Evolutionary conservation across 129 eudicot genomes (phyloP), one percentile per base, ranked within the genome.

Genomic region (Apium graveolens): DNA sequence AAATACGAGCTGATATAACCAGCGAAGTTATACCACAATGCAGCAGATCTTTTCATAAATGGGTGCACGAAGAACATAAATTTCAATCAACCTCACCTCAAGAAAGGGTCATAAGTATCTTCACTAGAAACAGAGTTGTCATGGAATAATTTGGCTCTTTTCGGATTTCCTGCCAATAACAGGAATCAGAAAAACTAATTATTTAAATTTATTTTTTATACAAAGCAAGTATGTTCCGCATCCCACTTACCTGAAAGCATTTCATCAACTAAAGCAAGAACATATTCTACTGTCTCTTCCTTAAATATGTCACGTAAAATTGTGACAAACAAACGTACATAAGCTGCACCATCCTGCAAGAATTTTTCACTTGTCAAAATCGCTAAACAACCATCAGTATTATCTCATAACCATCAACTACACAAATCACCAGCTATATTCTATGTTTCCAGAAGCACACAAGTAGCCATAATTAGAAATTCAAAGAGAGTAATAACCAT

Each of bases 271-370:
- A 94, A 85, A 84, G 97, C 96, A 73, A 94, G 84, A 83, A 91
- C 92, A 84, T 94, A 94, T 86, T 94, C 98, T n/a, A 94, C 97
- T 1, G 93, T 91, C 76, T 94, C 98, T 84, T 91, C 98, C 86
- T 94, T 94, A 82, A 82, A 88, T 81, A 94, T 88, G 80, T 94
- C 98, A 70, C 92, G 93, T 84, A 94, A 82, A 77, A 91, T 91
- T 87, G 90, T 88, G 20, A 91, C 84, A 72, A 94, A 89, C 65
- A 91, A 87, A 63, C 86, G 93, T 63, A 94, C 84, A 81, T 94
- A 94, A 78, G 98, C 85, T 38, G 97, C 89, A 79, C 98, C 98
- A 83, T 91, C 98, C 98, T 94, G 96, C 83, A 60, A 83, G 65
- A 89, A 44, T 42, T 49, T 49, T 78, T 26, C 75, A 78, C 32